A percentile compares a stretch with the other conserved stretches of the same genome.
Conservation (phyloP, 2,329 filamentous ascomycete species). For the Neophaeococcomyces mojaviensis region DNA sequence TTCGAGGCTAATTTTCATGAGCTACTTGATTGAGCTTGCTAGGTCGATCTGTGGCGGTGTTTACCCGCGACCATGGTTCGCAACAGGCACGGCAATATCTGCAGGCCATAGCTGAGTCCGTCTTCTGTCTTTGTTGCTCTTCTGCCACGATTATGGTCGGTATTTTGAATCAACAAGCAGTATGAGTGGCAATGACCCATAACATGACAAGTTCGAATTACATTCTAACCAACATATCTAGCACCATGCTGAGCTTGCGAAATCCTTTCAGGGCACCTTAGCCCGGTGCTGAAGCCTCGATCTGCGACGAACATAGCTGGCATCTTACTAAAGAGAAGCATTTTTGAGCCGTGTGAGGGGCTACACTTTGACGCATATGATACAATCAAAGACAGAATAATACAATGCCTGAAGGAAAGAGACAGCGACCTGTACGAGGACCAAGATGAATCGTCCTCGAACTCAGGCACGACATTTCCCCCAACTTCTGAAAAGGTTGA, state of each 20-base stretch:
- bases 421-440: not conserved
- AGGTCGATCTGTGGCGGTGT: too few species aligned
- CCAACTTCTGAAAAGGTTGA: not conserved
- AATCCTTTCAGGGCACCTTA: not conserved
- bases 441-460: not conserved
- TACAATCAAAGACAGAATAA: not conserved
- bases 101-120: not conserved
- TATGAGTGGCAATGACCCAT: not conserved
- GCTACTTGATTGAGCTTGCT: too few species aligned
- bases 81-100: too few species aligned
- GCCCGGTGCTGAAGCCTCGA: not conserved
- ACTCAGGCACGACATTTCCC: not conserved
- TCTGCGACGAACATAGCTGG: not conserved
- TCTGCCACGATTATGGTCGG: too few species aligned
- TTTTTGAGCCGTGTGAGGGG: not conserved
- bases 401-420: not conserved
- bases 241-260: not conserved
- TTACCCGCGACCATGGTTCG: too few species aligned
- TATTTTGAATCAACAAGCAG: not conserved
- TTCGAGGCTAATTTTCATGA: too few species aligned
- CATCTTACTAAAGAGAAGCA: not conserved
- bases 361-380: not conserved
- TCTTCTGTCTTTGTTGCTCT: not conserved
- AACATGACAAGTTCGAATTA: not conserved
- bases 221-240: not conserved